These are phyloP conservation scores for Neurospora sp. DNA, from an alignment of 495 filamentous ascomycete genomes.

Conservation along the genomic window DNA sequence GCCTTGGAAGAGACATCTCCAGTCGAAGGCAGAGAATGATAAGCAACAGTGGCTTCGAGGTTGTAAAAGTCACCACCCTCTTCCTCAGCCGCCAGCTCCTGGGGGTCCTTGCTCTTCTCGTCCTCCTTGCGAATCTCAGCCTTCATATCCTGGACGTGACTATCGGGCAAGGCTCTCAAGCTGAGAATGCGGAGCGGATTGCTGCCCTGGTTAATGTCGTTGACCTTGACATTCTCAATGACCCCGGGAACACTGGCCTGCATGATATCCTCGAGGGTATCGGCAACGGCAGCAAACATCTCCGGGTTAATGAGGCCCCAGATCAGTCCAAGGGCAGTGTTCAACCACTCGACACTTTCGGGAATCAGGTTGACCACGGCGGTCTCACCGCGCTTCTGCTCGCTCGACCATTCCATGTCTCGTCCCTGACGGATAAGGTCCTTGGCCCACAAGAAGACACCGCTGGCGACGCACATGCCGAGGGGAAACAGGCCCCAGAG, in stretches of 20 bases:
- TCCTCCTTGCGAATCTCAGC: conserved; percentile 66
- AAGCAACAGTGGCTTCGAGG: conserved; percentile 84
- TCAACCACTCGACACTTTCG: conserved; percentile 89
- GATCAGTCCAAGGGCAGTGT: conserved; percentile 66
- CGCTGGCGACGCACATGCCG: conserved; percentile 55
- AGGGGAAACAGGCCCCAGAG: conserved; percentile 68
- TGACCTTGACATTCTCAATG: conserved; percentile 91
- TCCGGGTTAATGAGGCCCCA: conserved; percentile 92
- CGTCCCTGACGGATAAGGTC: conserved; percentile 71
- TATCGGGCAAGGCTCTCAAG: conserved; percentile 76
- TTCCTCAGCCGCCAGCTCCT: conserved; percentile 81
- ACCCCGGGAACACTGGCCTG: conserved; percentile 82
- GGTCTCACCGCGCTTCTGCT: conserved; percentile 72
- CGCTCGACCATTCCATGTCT: conserved; percentile 80
- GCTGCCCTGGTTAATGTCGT: conserved; percentile 86
- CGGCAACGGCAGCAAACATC: conserved; percentile 63
- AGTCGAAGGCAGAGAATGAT: conserved; percentile 70
- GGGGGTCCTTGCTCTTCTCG: conserved; percentile 68
- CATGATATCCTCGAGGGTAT: conserved; percentile 71
- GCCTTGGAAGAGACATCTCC: conserved; percentile 65
- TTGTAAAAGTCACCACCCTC: conserved; percentile 93
- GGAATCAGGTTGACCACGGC: conserved; percentile 80
- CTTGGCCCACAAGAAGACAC: conserved; percentile 80
- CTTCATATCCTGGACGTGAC: conserved; percentile 69
- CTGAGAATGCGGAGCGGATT: conserved; percentile 88